phyloP scores from a whole-genome alignment of 1,284 basidiomycete species.

The Schizophyllum amplum region DNA sequence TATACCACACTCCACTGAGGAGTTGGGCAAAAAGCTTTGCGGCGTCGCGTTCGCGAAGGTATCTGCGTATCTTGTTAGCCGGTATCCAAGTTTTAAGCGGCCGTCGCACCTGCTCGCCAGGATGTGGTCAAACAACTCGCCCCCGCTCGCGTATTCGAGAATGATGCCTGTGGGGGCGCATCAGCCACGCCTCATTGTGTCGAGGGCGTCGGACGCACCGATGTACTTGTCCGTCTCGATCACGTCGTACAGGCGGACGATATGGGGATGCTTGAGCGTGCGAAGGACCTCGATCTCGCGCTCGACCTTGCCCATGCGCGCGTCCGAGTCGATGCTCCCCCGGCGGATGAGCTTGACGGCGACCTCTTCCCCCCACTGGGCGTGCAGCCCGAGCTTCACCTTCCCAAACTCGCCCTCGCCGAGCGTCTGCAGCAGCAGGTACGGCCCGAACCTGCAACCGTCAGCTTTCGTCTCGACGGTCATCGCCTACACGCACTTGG shows the following conservation, averaged over 20 bases:
- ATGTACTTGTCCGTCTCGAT: constrained; percentile 99
- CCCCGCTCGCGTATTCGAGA: constrained; percentile 96
- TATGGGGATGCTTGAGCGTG: constrained; percentile 96
- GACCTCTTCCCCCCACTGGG: constrained; percentile 96
- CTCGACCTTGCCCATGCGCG: constrained; percentile 92
- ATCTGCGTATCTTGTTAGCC: constrained; percentile 53
- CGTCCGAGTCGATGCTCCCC: constrained; percentile 83
- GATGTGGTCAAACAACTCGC: constrained; percentile 99
- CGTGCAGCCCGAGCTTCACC: constrained; percentile 95
- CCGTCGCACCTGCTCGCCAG: constrained; percentile 49
- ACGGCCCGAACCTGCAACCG: constrained; percentile 96
- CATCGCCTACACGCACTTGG: no score
- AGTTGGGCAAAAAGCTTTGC: constrained; percentile 97
- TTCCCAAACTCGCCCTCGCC: constrained; percentile 99
- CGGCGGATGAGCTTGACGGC: constrained; percentile 97
- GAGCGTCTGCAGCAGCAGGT: constrained; percentile 72
- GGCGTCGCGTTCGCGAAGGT: constrained; percentile 92
- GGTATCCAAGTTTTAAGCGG: no score
- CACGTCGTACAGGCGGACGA: constrained; percentile 96
- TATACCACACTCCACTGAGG: constrained; percentile 97
- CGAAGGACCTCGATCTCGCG: constrained; percentile 95
- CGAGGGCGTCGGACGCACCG: constrained; percentile 22
- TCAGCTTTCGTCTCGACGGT: no score
- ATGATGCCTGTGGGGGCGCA: constrained; percentile 59
- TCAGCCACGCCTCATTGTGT: neutral